These are phyloP conservation scores for Ballota nigra DNA, from an alignment of 257 asterid species.

Conservation along the genomic window DNA sequence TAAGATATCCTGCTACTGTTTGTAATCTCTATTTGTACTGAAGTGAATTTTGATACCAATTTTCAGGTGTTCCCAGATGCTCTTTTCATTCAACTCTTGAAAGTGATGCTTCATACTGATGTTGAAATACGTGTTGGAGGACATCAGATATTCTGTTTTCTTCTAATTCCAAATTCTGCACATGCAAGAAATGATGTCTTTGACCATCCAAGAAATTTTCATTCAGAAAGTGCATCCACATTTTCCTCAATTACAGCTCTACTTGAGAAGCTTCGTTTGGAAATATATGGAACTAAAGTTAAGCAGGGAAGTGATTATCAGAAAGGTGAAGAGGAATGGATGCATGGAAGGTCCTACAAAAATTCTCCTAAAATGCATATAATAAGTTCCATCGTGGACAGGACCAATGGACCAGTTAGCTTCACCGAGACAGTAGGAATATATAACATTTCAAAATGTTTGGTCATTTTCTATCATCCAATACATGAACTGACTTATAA, in stretches of 20 bases:
- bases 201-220: slow-evolving; percentile 61
- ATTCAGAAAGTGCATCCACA: slow-evolving; percentile 66
- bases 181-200: slow-evolving; percentile 57
- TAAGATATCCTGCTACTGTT: background rate
- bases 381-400: slow-evolving; percentile 67
- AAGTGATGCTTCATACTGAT: slow-evolving; percentile 84
- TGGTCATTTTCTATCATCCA: background rate
- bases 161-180: slow-evolving; percentile 71
- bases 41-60: background rate
- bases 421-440: slow-evolving; percentile 62
- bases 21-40: background rate
- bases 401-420: slow-evolving; percentile 56
- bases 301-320: slow-evolving; percentile 45
- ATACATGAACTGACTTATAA: slow-evolving; percentile 10
- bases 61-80: slow-evolving; percentile 84
- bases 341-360: slow-evolving; percentile 61
- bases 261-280: slow-evolving; percentile 92
- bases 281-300: slow-evolving; percentile 49
- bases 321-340: slow-evolving; percentile 58
- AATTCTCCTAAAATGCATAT: slow-evolving; percentile 79
- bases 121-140: slow-evolving; percentile 88
- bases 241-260: slow-evolving; percentile 79
- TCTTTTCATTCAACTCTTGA: slow-evolving; percentile 78
- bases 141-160: slow-evolving; percentile 85
- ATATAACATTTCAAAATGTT: background rate